phyloP scores from a whole-genome alignment of 2,329 filamentous ascomycete genomes.

The Ophiostoma montium region DNA sequence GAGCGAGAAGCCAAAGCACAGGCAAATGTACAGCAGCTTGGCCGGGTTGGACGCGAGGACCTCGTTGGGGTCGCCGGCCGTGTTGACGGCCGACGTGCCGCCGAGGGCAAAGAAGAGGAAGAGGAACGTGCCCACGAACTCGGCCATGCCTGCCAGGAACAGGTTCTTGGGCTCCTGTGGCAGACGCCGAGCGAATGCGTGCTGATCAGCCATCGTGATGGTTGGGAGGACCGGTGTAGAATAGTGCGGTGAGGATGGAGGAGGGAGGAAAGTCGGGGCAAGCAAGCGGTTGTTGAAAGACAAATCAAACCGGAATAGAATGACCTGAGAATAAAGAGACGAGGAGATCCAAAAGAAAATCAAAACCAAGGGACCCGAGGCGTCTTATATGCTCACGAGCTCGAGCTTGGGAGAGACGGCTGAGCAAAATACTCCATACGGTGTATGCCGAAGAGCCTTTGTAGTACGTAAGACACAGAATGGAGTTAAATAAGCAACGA shows the following conservation, averaged over 20 bases:
- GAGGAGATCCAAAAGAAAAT: no score
- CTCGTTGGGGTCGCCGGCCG: constrained; percentile 9
- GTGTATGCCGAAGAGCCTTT: background rate
- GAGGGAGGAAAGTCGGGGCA: background rate
- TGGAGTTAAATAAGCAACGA: background rate
- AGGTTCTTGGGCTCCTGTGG: constrained; percentile 18
- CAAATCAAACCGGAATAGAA: background rate
- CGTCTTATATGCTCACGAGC: background rate
- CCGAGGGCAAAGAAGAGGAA: constrained; percentile 30
- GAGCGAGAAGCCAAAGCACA: constrained; percentile 35
- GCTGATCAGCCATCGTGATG: constrained; percentile 1
- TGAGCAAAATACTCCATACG: background rate
- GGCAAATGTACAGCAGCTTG: constrained; percentile 33
- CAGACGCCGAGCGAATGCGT: constrained; percentile 8
- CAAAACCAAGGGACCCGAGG: background rate
- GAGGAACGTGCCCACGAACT: constrained; percentile 39
- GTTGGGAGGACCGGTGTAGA: background rate
- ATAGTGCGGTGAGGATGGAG: background rate
- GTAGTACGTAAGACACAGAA: no score
- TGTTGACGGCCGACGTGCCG: constrained; percentile 17
- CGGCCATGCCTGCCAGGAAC: constrained; percentile 29
- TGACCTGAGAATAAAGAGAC: no score
- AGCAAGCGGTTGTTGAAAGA: no score
- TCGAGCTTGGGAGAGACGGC: background rate
- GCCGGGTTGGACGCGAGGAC: constrained; percentile 17